These are phyloP conservation scores for Inga laurina DNA, from an alignment of 306 rosid genomes.

Conservation along the genomic window DNA sequence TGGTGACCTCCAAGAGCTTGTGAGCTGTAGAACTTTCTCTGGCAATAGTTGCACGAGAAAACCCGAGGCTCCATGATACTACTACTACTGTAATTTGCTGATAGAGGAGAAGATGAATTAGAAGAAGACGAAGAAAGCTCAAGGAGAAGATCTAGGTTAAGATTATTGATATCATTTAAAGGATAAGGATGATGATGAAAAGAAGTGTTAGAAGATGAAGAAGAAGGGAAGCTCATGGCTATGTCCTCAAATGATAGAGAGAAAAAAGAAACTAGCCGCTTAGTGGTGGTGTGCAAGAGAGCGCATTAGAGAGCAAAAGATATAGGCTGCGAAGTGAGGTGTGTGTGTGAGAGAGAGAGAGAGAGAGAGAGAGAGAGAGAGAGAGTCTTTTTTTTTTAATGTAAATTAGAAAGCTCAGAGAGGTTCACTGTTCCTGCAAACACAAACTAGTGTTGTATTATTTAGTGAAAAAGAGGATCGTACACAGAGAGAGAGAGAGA, in stretches of 20 bases:
- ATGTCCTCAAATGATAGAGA: neutral
- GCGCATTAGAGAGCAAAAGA: constrained; percentile 7
- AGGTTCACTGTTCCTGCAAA: constrained; percentile 45
- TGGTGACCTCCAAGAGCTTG: constrained; percentile 95
- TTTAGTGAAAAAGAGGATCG: constrained; percentile 37
- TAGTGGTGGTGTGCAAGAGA: constrained; percentile 24
- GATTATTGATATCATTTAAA: neutral
- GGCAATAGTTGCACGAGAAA: constrained; percentile 91
- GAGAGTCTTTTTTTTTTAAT: neutral
- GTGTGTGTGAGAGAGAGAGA: constrained; percentile 13
- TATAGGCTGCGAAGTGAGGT: constrained; percentile 24
- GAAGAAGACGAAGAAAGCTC: constrained; percentile 56
- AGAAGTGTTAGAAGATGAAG: constrained; percentile 31
- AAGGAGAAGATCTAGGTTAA: constrained; percentile 65
- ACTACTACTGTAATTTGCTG: constrained; percentile 25
- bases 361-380: neutral
- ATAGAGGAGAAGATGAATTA: constrained; percentile 46
- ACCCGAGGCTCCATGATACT: constrained; percentile 46
- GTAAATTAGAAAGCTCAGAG: constrained; percentile 46
- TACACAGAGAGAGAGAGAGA: constrained; percentile 31
- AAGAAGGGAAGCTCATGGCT: constrained; percentile 64
- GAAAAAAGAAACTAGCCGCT: neutral
- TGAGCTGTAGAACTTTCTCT: constrained; percentile 81
- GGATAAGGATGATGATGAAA: constrained; percentile 27
- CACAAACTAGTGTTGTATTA: constrained; percentile 45